Evolutionary conservation across 495 filamentous ascomycete genomes (phyloP).

Genomic region (Aspergillus nidulans): DNA sequence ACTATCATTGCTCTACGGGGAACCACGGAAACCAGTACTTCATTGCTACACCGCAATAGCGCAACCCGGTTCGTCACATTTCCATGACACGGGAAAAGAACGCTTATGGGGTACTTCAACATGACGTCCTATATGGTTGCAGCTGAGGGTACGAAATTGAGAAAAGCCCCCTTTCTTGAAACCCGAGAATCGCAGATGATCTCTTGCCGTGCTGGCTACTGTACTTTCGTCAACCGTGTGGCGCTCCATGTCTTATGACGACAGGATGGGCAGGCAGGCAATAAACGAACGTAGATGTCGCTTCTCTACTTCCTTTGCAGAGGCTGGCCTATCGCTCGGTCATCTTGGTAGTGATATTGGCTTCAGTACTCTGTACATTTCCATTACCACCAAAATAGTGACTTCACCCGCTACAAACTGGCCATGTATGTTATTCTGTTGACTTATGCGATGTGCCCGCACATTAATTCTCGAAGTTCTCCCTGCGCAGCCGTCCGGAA

Average conservation of each 20-base stretch:
- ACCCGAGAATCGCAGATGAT: too few relatives aligned
- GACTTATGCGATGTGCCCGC: not conserved
- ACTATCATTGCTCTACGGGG: not conserved
- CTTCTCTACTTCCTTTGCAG: too few relatives aligned
- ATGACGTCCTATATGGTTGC: not conserved
- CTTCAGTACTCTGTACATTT: too few relatives aligned
- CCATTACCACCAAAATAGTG: too few relatives aligned
- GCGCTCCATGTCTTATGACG: not conserved
- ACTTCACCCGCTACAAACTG: too few relatives aligned
- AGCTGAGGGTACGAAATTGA: too few relatives aligned
- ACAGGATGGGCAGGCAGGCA: not conserved
- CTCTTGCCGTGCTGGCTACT: not conserved
- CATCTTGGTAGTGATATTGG: too few relatives aligned
- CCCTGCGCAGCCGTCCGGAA: not conserved
- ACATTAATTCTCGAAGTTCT: not conserved
- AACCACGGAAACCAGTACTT: too few relatives aligned
- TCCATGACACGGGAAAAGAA: slow-evolving; percentile 10
- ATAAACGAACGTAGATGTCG: too few relatives aligned
- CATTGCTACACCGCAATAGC: not conserved
- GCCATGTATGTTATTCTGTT: not conserved
- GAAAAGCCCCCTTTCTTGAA: too few relatives aligned
- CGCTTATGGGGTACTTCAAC: not conserved
- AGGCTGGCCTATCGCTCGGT: not conserved
- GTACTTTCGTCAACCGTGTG: not conserved
- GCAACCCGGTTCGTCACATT: not conserved